Evolutionary conservation across 129 eudicot genomes (phyloP).

Genomic region (Escallonia rubra): DNA sequence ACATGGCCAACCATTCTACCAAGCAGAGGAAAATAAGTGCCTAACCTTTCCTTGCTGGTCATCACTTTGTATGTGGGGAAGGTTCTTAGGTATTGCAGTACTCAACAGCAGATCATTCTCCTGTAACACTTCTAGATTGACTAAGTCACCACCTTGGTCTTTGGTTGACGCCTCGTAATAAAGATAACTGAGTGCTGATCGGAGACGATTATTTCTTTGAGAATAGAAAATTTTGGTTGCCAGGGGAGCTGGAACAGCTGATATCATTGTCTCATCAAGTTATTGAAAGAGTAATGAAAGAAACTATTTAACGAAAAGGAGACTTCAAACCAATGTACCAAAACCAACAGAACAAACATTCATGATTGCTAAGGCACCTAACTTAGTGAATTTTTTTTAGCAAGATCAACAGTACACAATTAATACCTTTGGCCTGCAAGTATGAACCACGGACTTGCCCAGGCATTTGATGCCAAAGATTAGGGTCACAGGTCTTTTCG

Average conservation of each 20-base stretch:
- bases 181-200: slow-evolving; percentile 60
- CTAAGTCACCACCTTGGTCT: slow-evolving; percentile 24
- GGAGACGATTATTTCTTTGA: slow-evolving; percentile 56
- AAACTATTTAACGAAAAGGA: not conserved
- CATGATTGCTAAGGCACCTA: not conserved
- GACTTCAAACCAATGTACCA: not conserved
- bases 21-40: slow-evolving; percentile 1
- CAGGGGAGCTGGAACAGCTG: slow-evolving; percentile 63
- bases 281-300: not conserved
- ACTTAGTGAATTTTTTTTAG: not conserved
- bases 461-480: slow-evolving; percentile 17
- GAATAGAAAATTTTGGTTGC: slow-evolving; percentile 78
- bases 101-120: slow-evolving; percentile 18
- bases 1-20: not conserved
- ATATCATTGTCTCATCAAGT: slow-evolving; percentile 12
- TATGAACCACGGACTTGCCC: slow-evolving; percentile 17
- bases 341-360: not conserved
- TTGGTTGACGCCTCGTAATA: slow-evolving; percentile 38
- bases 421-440: slow-evolving; percentile 27
- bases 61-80: slow-evolving; percentile 17
- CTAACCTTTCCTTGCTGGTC: slow-evolving; percentile 39
- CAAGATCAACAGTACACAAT: not conserved
- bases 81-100: slow-evolving; percentile 16
- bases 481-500: slow-evolving; percentile 19
- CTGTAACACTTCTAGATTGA: slow-evolving; percentile 24